Conservation (phyloP, 2,329 filamentous ascomycete genomes). For the Ceratocystis huliohia region DNA sequence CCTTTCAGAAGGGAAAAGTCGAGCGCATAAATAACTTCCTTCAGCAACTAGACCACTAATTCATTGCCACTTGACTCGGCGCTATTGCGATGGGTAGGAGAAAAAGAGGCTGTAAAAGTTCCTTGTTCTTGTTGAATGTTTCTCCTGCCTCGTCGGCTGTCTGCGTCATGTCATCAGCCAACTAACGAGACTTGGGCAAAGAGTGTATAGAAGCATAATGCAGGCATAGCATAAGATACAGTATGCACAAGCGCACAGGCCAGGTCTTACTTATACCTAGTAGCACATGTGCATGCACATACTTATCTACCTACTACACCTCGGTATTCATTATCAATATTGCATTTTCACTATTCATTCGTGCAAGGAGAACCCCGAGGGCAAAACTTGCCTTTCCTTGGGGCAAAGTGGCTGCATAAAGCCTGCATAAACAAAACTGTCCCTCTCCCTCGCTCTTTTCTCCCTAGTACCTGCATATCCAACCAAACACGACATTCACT, state of each 20-base stretch:
- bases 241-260: neutral
- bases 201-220: neutral
- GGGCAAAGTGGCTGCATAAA: too few relatives aligned
- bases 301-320: too few relatives aligned
- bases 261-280: neutral
- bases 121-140: neutral
- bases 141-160: conserved; percentile 1
- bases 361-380: too few relatives aligned
- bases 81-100: neutral
- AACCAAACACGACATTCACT: neutral
- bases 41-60: neutral
- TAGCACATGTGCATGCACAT: neutral
- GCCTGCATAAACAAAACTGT: too few relatives aligned
- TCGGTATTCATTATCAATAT: too few relatives aligned
- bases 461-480: conserved; percentile 2
- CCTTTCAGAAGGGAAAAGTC: neutral
- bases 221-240: neutral
- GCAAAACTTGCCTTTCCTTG: too few relatives aligned
- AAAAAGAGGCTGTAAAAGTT: neutral
- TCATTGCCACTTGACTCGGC: neutral
- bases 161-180: neutral
- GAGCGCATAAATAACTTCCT: neutral
- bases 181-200: neutral
- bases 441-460: neutral
- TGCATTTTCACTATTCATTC: too few relatives aligned